A percentile compares a stretch with the other conserved stretches of the same genome.
Evolutionary conservation across 2,329 filamentous ascomycete species (phyloP).

Genomic region (Blumeria graminis): DNA sequence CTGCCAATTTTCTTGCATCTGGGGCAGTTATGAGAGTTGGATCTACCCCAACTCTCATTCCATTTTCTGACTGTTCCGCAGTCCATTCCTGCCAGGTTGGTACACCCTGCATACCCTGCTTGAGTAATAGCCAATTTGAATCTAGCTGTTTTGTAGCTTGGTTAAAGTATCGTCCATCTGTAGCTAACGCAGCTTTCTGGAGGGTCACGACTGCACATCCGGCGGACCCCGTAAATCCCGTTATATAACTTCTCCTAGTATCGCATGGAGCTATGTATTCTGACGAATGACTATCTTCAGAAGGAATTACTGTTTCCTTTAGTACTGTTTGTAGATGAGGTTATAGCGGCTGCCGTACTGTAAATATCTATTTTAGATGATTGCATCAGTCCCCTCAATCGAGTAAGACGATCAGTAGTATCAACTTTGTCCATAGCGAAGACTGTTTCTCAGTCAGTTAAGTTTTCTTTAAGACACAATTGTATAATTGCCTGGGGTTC

Average conservation of each 20-base stretch:
- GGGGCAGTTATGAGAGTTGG: constrained; percentile 60
- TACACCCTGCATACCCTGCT: constrained; percentile 80
- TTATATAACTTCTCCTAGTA: constrained; percentile 72
- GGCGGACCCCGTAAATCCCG: constrained; percentile 83
- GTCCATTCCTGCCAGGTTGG: constrained; percentile 97
- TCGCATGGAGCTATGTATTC: constrained; percentile 97
- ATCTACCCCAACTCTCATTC: constrained; percentile 78
- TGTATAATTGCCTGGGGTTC: no score
- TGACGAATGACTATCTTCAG: constrained; percentile 90
- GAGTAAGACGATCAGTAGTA: constrained; percentile 50
- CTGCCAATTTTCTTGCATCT: constrained; percentile 50
- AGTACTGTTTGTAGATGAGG: constrained; percentile 6
- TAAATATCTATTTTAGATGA: constrained; percentile 75
- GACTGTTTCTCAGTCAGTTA: no score
- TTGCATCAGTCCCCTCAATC: constrained; percentile 68
- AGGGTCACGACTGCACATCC: constrained; percentile 75
- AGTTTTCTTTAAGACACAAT: no score
- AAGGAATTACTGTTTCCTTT: constrained; percentile 52
- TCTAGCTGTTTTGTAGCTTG: constrained; percentile 83
- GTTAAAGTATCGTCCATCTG: constrained; percentile 94
- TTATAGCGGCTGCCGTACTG: constrained; percentile 30
- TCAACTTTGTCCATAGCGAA: constrained; percentile 50
- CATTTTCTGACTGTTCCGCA: constrained; percentile 61
- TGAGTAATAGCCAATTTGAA: constrained; percentile 71
- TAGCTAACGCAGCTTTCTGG: constrained; percentile 72